A percentile compares a stretch with the other conserved stretches of the same genome.
Conservation (phyloP, 495 filamentous ascomycete genomes). For the Aspergillus incahuasiensis region DNA sequence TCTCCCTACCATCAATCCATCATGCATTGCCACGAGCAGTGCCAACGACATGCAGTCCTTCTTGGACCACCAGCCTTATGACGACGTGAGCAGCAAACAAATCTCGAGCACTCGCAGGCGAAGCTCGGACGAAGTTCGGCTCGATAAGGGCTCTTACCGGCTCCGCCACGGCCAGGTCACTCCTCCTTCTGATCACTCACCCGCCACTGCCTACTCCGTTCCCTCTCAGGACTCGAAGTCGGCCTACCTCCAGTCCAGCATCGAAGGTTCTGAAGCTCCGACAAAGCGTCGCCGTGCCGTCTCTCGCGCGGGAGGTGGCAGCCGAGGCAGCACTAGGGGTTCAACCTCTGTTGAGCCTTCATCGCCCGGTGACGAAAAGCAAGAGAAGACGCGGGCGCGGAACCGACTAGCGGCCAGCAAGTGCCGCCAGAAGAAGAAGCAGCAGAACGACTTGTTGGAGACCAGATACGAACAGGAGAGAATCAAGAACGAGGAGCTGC, state of each 20-base stretch:
- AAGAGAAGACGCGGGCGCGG: conserved; percentile 62
- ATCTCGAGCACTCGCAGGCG: neutral
- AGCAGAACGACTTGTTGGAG: neutral
- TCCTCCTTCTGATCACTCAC: conserved; percentile 25
- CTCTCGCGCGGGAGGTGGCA: neutral
- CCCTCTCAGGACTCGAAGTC: neutral
- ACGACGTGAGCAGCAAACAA: neutral
- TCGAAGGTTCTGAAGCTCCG: neutral
- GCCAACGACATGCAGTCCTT: neutral
- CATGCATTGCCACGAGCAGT: neutral
- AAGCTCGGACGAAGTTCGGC: neutral
- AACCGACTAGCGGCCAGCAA: conserved; percentile 84
- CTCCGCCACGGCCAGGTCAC: conserved; percentile 43
- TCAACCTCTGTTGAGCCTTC: neutral
- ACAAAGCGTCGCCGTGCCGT: neutral
- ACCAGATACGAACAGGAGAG: neutral
- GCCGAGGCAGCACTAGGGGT: neutral
- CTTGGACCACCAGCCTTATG: neutral
- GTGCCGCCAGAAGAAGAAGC: conserved; percentile 67
- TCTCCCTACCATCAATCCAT: neutral
- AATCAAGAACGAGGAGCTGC: conserved; percentile 29
- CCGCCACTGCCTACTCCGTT: neutral
- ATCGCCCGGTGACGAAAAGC: conserved; percentile 9
- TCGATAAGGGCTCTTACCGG: conserved; percentile 30
- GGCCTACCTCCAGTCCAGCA: neutral